Evolutionary conservation across 1,284 basidiomycete species (phyloP), one percentile per base, ranked within the genome.

Genomic region (Ganoderma sinense): DNA sequence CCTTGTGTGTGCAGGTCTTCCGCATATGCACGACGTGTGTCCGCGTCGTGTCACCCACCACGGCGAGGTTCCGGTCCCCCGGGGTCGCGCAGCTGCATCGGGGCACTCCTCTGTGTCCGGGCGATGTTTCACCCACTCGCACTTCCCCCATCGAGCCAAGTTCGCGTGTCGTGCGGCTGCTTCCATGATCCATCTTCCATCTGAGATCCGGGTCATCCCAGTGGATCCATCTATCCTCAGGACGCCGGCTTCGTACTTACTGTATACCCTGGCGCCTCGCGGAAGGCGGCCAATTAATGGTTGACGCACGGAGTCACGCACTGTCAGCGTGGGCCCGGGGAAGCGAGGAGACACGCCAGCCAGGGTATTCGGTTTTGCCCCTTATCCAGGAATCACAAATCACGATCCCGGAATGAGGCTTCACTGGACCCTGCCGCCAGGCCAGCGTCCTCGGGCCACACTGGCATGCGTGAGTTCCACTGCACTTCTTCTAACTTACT

Each of bases 141-240:
- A 36, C 36, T 36, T 36, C 31, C 26, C 29, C 20, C 33, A 23
- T 14, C 53, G 23, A 20, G 26, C 39, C 29, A n/a, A n/a, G n/a
- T 23, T 33, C 31, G 53, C 53, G 31, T 33, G 53, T 56, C 53
- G 29, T 55, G 20, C 40, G 40, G 40, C 6, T 31, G 53, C 53
- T 31, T n/a, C 31, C 56, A 59, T 59, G 33, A 39, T 36, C 36
- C 36, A 59, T 59, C 56, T 59, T 36, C 36, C 36, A 59, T 59
- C 56, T 59, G 8, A 36, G 31, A 59, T 33, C 56, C 56, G 36
- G 6, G 36, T 36, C 36, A 10, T 36, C 36, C 7, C 36, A 36
- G 36, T 36, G 36, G 36, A 36, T 36, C 36, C 36, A 36, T 36
- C 33, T 8, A 36, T 8, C 4, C n/a, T n/a, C n/a, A n/a, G n/a